Conservation (phyloP, 495 filamentous ascomycete genomes). For the Penicillium maclennaniae region DNA sequence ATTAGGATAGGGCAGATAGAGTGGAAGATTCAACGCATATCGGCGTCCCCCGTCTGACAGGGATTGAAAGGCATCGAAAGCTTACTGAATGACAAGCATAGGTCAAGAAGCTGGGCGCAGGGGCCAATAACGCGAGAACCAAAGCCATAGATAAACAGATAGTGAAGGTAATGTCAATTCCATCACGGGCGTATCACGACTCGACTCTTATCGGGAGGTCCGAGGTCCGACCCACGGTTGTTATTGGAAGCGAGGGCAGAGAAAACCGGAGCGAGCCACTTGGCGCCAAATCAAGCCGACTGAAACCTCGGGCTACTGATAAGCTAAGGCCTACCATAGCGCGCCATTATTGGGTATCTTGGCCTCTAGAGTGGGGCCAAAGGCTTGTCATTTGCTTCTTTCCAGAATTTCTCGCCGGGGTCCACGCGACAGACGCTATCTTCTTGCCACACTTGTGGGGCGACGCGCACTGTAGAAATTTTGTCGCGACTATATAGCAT, state of each 20-base stretch:
- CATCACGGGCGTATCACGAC: slow-evolving; percentile 12
- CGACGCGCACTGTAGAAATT: slow-evolving; percentile 14
- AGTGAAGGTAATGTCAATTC: neutral
- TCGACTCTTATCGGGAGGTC: slow-evolving; percentile 11
- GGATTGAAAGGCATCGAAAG: neutral
- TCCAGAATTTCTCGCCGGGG: slow-evolving; percentile 13
- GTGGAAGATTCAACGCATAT: slow-evolving; percentile 2
- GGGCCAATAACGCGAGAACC: neutral
- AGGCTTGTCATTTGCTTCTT: slow-evolving; percentile 27
- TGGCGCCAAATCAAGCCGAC: neutral
- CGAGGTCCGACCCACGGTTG: slow-evolving; percentile 4
- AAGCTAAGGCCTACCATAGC: slow-evolving; percentile 11
- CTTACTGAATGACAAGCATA: neutral
- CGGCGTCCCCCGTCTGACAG: slow-evolving; percentile 9
- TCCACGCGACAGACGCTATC: slow-evolving; percentile 17
- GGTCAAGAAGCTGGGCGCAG: neutral
- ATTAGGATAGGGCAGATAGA: neutral
- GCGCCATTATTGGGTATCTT: neutral
- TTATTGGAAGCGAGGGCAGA: slow-evolving; percentile 12
- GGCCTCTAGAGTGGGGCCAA: neutral
- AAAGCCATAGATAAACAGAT: neutral
- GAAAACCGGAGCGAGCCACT: neutral
- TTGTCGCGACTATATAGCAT: slow-evolving; percentile 23
- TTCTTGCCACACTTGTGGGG: slow-evolving; percentile 20
- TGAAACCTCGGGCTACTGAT: slow-evolving; percentile 18